Conservation (phyloP, 2,329 filamentous ascomycete species). For the Stagonosporopsis vannaccii region DNA sequence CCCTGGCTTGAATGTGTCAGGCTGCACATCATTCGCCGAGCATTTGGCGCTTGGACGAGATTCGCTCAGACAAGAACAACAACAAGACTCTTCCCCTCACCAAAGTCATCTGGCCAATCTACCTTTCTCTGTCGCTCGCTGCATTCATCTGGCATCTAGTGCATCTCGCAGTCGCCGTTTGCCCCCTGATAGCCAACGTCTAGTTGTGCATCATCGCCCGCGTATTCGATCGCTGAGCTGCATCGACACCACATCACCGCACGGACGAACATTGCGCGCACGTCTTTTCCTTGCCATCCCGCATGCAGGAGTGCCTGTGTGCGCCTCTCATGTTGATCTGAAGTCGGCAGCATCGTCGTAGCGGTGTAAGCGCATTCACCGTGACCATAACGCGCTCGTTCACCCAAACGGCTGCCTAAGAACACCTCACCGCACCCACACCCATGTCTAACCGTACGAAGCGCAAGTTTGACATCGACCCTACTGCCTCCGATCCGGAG, state of each 20-base stretch:
- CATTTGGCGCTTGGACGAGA: conserved; percentile 24
- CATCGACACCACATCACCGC: conserved; percentile 32
- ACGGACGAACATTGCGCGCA: conserved; percentile 29
- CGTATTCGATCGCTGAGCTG: conserved; percentile 23
- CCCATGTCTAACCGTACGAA: conserved; percentile 50
- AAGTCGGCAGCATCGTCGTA: conserved; percentile 17
- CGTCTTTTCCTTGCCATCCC: conserved; percentile 24
- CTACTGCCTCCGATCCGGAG: conserved; percentile 50
- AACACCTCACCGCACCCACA: conserved; percentile 32
- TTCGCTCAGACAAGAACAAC: conserved; percentile 30
- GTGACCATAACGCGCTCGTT: conserved; percentile 16
- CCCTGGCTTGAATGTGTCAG: conserved; percentile 25
- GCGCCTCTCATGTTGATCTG: conserved; percentile 37
- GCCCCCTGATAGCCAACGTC: conserved; percentile 2
- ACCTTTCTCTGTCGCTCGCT: conserved; percentile 18
- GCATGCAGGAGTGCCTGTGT: conserved; percentile 27
- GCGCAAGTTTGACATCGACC: conserved; percentile 51
- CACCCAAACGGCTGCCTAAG: conserved; percentile 29
- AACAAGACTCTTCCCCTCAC: conserved; percentile 23
- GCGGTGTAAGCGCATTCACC: conserved; percentile 36
- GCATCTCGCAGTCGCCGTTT: conserved; percentile 19
- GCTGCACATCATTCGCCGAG: conserved; percentile 24
- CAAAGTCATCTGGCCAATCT: conserved; percentile 25
- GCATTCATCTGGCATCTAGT: conserved; percentile 20
- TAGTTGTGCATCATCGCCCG: conserved; percentile 27